Base-by-base conservation (phyloP, 139 green algal genomes). In the Coccomyxa sp. region DNA sequence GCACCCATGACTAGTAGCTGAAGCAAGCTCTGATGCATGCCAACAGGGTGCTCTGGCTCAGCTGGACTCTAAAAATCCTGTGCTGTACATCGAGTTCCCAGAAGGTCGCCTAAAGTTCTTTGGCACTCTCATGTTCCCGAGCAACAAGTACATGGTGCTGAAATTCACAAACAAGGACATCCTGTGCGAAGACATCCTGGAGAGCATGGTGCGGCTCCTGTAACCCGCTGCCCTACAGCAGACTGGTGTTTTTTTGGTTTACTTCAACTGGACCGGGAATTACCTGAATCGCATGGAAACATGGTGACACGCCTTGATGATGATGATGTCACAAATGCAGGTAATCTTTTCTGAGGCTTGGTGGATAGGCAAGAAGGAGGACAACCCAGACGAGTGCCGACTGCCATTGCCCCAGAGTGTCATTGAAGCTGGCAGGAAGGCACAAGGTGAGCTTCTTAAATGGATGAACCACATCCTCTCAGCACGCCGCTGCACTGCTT, bases 31-130 rank as follows among this genome's bases (percentile, higher is more conserved):
- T 13, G 21, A 25, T 32, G 51, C 13, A 27, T 57, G 12, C 16
- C 17, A 82, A 58, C 88, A 95, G 92, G 94, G 95, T 31, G 91
- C 88, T 13, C 88, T 98, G 38, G 83, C 91, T 0, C 63, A 92
- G 25, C 92, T 98, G 79, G 93, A 98, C 90, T 91, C 81, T 30
- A 88, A 88, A 60, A 95, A 95, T 81, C 95, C 95, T 0, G 89
- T 97, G 59, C 84, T 98, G 88, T 97, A 98, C 88, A 82, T 98
- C 13, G 90, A 98, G 80, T 97, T 97, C 83, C 91, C 92, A 0
- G 75, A 85, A 30, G 94, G 94, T 0, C 87, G 91, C 13, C 86
- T 97, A 25, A 96, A 97, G 87, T 87, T 97, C 74, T 86, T 89
- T 58, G 95, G 95, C 63, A 96, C 91, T 13, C 87, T 96, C 32